Evolutionary conservation across 2,329 filamentous ascomycete species (phyloP).

Genomic region (Trichoderma hamatum): DNA sequence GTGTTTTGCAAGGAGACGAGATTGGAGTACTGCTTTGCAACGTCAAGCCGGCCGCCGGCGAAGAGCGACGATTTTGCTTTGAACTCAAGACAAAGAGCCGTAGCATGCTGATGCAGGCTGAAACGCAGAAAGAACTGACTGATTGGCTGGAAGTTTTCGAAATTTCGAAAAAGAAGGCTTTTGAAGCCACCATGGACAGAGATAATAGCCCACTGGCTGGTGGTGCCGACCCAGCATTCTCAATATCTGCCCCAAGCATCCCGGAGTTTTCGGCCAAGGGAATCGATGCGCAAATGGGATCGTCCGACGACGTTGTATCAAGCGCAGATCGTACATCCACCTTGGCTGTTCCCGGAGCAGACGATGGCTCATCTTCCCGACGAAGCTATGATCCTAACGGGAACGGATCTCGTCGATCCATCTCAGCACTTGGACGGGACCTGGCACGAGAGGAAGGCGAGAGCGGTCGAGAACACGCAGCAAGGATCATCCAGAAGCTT

Average conservation of each 20-base stretch:
- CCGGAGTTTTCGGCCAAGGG: constrained; percentile 87
- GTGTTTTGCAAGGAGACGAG: constrained; percentile 93
- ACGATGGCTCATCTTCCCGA: constrained; percentile 57
- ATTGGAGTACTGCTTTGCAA: constrained; percentile 94
- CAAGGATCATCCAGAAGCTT: constrained; percentile 89
- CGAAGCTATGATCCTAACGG: constrained; percentile 72
- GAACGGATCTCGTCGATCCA: constrained; percentile 55
- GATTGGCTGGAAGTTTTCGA: constrained; percentile 96
- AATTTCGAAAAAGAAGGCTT: constrained; percentile 86
- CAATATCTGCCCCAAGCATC: constrained; percentile 83
- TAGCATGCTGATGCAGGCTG: constrained; percentile 85
- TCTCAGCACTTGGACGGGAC: constrained; percentile 54
- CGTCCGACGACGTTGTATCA: constrained; percentile 54
- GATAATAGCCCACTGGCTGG: constrained; percentile 52
- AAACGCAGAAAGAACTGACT: constrained; percentile 88
- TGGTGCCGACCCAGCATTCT: constrained; percentile 75
- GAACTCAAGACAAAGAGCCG: constrained; percentile 98
- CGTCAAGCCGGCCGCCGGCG: constrained; percentile 84
- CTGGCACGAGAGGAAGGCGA: constrained; percentile 70
- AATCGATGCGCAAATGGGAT: constrained; percentile 64
- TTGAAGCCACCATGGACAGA: constrained; percentile 69
- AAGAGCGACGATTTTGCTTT: constrained; percentile 95
- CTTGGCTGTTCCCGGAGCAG: constrained; percentile 64
- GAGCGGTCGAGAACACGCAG: constrained; percentile 76
- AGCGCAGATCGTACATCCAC: constrained; percentile 67